Evolutionary conservation across 306 rosid species (phyloP), one percentile per base, ranked within the genome.

Genomic region (Vigna trinervia): DNA sequence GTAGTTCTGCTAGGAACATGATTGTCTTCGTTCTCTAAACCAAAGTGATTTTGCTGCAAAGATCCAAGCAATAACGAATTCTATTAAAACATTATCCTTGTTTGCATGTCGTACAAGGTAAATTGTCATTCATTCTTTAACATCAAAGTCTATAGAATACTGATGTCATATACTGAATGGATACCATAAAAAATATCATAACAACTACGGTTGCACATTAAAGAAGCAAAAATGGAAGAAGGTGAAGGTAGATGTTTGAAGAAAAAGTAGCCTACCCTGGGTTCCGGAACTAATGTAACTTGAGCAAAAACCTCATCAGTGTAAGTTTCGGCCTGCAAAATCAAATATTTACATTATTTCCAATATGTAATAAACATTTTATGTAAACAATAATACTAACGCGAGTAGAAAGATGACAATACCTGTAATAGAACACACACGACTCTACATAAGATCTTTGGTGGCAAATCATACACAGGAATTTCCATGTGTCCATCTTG

Each of bases 221-320:
- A 57, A 43, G 12, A 9, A 39, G 41, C 1, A 36, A 70, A 5
- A 36, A 0, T 5, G 32, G 30, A 5, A 66, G 39, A 57, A 39
- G 28, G 19, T 1, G 20, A 61, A 59, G 34, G 43, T 20, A 28
- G 30, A 28, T 28, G 30, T 28, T 28, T 2, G 13, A 66, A 71
- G 38, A 32, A 12, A 71, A 41, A 69, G 58, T 69, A 32, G 58
- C 75, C 13, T 75, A 88, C 94, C 82, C 76, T 53, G 30, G 60
- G 34, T 73, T 59, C 67, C 6, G 97, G 92, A 70, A 88, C 14
- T 80, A 91, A 73, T 36, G 90, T 88, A 74, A 88, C 39, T 65
- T 89, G 85, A 38, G 93, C 89, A 51, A 69, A 85, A 43, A 92
- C 89, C 73, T 92, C 94, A 70, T 92, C 93, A 4, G 89, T 80